Percentiles rank a stretch among this genome's conserved stretches.
These are phyloP conservation scores for Kodamaea leandrae DNA, from an alignment of 805 yeast species.

Conservation along the genomic window DNA sequence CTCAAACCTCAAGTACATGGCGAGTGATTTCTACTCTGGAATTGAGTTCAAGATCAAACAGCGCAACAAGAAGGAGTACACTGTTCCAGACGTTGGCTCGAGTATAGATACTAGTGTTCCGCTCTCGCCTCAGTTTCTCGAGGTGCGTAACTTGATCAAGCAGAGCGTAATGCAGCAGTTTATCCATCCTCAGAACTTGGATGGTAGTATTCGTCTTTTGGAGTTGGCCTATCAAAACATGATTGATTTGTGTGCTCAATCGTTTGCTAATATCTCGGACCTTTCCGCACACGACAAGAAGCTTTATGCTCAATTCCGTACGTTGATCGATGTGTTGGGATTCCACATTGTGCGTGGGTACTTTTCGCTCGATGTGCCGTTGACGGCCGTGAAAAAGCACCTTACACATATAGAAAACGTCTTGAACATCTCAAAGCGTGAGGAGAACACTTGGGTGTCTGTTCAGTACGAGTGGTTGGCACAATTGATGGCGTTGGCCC, in stretches of 20 bases:
- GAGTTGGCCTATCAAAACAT: slow-evolving; percentile 35
- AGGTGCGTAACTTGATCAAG: slow-evolving; percentile 37
- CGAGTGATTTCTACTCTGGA: slow-evolving; percentile 32
- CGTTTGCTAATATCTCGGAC: slow-evolving; percentile 7
- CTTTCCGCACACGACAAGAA: slow-evolving; percentile 29
- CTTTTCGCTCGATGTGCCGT: slow-evolving; percentile 56
- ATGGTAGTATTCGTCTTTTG: slow-evolving; percentile 25
- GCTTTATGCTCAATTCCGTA: slow-evolving; percentile 36
- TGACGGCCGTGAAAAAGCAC: slow-evolving; percentile 62
- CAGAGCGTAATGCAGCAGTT: slow-evolving; percentile 35
- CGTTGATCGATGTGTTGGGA: slow-evolving; percentile 56
- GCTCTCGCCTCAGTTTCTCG: slow-evolving; percentile 37
- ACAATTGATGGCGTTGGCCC: slow-evolving; percentile 44
- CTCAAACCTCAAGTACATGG: slow-evolving; percentile 27
- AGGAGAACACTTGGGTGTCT: slow-evolving; percentile 49
- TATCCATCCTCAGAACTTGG: slow-evolving; percentile 32
- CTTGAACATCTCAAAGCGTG: slow-evolving; percentile 25
- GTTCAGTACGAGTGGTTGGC: slow-evolving; percentile 68
- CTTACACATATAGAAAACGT: slow-evolving; percentile 59
- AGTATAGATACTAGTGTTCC: slow-evolving; percentile 28
- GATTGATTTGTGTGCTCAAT: slow-evolving; percentile 23
- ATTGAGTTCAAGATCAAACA: slow-evolving; percentile 34
- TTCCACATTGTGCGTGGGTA: slow-evolving; percentile 62
- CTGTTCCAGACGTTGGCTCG: slow-evolving; percentile 26
- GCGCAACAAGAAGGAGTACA: slow-evolving; percentile 36